Evolutionary conservation across 2,329 filamentous ascomycete species (phyloP), one percentile per base, ranked within the genome.

Genomic region (Phyllosticta paracitricarpa): DNA sequence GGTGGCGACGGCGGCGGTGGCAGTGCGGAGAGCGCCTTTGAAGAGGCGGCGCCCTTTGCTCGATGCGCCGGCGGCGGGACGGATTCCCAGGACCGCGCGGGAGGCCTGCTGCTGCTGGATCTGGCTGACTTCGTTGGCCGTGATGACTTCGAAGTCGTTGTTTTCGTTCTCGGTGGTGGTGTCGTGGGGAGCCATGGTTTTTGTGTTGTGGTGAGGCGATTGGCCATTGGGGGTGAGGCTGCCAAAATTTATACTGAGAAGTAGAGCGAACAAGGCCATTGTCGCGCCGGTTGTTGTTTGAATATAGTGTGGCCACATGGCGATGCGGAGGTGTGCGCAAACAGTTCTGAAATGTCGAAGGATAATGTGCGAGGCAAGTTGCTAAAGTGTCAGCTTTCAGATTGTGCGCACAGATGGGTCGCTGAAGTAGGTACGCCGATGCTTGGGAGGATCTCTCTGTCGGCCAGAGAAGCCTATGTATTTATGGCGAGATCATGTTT

Each of bases 91-190:
- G 2, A 17, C 9, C 33, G 33, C 33, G 10, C 33, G 33, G 10
- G 28, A 6, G 28, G 33, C 10, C 14, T 40, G 33, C 33, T 40
- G 33, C 33, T 12, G 14, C 65, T 76, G 26, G 69, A 72, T 33
- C 68, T 68, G 30, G 73, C 75, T 17, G 66, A 78, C 25, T 75
- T 91, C 7, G 76, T 81, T 54, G 68, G 77, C 51, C 84, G 89
- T 64, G 78, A 82, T 81, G 68, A 69, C 2, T 33, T 73, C 17
- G 63, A 63, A 25, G 68, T 69, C 40, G 40, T 48, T n/a, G 17
- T 17, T 19, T 48, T 48, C 6, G 40, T 48, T 48, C 12, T 17
- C 10, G 10, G 30, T 40, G 33, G 12, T 9, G 33, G 2, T 40
- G 33, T 40, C 17, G 6, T 12, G 12, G 33, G 2, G 2, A 40